Percentiles rank a stretch among this genome's conserved stretches.
These are phyloP conservation scores for Sphagnum fallax DNA, from an alignment of 228 moss, liverwort and hornwort species.

Conservation along the genomic window DNA sequence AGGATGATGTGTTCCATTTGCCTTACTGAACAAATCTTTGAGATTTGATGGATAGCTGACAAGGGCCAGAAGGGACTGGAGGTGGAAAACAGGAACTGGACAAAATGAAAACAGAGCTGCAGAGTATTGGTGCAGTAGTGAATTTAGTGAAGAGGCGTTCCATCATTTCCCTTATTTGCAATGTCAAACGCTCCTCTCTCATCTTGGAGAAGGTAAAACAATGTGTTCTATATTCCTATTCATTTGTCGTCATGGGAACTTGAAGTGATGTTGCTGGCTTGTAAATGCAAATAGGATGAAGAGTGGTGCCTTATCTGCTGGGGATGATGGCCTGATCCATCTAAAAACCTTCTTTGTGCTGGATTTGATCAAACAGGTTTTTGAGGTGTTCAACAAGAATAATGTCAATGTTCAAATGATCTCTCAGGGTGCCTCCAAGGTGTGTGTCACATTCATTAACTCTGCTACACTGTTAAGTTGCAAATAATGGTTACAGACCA, in stretches of 20 bases:
- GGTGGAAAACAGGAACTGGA: constrained; percentile 57
- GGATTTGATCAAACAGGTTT: constrained; percentile 30
- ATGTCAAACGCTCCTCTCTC: constrained; percentile 66
- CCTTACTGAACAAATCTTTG: too few species aligned
- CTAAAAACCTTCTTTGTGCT: not conserved
- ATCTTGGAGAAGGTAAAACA: constrained; percentile 63
- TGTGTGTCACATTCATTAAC: constrained; percentile 10
- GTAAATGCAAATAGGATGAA: too few species aligned
- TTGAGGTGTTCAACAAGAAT: constrained; percentile 56
- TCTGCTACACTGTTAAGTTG: too few species aligned
- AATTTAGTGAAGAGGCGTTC: constrained; percentile 57
- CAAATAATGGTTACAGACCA: too few species aligned
- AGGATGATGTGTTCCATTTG: too few species aligned
- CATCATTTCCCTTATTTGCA: constrained; percentile 83
- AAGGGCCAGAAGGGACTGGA: constrained; percentile 3
- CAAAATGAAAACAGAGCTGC: constrained; percentile 57
- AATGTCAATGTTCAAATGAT: constrained; percentile 90
- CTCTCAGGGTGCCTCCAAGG: constrained; percentile 91
- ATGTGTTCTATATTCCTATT: not conserved
- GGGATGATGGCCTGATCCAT: not conserved
- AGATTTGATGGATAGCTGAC: not conserved
- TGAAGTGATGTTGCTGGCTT: too few species aligned
- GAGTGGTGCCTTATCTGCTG: not conserved
- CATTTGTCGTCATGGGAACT: too few species aligned
- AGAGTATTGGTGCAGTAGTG: constrained; percentile 57